Evolutionary conservation across 768 basidiomycete genomes (phyloP).

Genomic region (Russula griseocarnosa): DNA sequence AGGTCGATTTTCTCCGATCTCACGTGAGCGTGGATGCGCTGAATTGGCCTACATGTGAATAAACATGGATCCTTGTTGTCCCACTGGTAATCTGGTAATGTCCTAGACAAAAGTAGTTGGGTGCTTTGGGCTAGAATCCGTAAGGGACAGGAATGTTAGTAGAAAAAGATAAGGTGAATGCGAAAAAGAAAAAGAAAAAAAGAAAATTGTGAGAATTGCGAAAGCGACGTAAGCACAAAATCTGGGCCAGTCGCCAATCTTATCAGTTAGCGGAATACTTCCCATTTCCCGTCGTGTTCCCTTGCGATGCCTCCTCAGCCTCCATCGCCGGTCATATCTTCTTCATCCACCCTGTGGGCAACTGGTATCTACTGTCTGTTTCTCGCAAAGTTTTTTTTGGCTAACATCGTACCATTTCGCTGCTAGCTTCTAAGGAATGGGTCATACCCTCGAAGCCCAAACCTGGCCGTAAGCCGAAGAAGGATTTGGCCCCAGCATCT

Average conservation of each 20-base stretch:
- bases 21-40: not conserved
- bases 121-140: not conserved
- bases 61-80: not conserved
- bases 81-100: not conserved
- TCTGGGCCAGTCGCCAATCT: slow-evolving; percentile 37
- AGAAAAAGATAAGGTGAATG: no score
- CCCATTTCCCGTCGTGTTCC: not conserved
- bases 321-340: slow-evolving; percentile 33
- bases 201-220: slow-evolving; percentile 8
- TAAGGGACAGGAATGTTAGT: not conserved
- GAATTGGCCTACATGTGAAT: not conserved
- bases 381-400: slow-evolving; percentile 9
- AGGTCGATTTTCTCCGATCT: not conserved
- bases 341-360: slow-evolving; percentile 67
- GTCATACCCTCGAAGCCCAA: slow-evolving; percentile 82
- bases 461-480: slow-evolving; percentile 86
- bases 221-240: not conserved
- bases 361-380: slow-evolving; percentile 46
- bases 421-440: slow-evolving; percentile 83
- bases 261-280: slow-evolving; percentile 44
- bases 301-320: slow-evolving; percentile 30
- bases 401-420: slow-evolving; percentile 5
- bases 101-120: not conserved
- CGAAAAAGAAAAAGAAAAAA: no score
- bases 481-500: slow-evolving; percentile 42